Base-by-base conservation (phyloP, 495 filamentous ascomycete species). In the Penicillium cinerascens region DNA sequence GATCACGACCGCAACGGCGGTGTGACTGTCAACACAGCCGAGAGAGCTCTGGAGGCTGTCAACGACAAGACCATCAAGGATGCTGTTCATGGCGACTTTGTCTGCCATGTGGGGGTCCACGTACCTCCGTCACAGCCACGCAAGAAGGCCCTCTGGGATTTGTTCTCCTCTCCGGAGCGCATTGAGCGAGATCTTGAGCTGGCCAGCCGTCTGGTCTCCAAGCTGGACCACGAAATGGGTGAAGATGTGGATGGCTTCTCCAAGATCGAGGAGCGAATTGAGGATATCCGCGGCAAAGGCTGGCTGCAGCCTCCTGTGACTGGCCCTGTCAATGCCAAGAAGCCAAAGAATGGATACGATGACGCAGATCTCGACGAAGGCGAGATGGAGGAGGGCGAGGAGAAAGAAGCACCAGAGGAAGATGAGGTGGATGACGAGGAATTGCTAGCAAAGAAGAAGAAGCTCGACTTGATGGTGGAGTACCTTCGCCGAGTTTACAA, bases 41-140 rank as follows among this genome's bases (percentile, higher is more conserved):
- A 92, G 38, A 91, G 87, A 60, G 95, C 93, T 13, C 79, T 97
- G 0, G 90, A 92, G 46, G 88, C 90, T 16, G 85, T 97, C 61
- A 97, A 97, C 56, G 91, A 92, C 50, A 97, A 97, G 74, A 93
- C 89, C 0, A 95, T 99, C 51, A 87, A 95, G 61, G 93, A 97
- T 59, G 85, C 93, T 49, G 82, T 85, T 42, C 87, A 91, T 33
- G 95, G 92, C 21, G 91, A 97, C 66, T 99, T 99, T 67, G 89
- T 90, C 20, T 96, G 92, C 65, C 95, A 99, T 65, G 93, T 97
- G 36, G 93, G 93, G 46, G 86, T 99, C 27, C 93, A 99, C 69
- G 87, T 88, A 41, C 92, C 93, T 7, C 90, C 92, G 0, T 78
- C 79, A 16, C 83, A 89, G 52, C 88, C 89, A 1, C 82, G 92